Percentiles rank a stretch among this genome's conserved stretches.
Conservation (phyloP, 139 green algal genomes). For the Chlorella sp. region DNA sequence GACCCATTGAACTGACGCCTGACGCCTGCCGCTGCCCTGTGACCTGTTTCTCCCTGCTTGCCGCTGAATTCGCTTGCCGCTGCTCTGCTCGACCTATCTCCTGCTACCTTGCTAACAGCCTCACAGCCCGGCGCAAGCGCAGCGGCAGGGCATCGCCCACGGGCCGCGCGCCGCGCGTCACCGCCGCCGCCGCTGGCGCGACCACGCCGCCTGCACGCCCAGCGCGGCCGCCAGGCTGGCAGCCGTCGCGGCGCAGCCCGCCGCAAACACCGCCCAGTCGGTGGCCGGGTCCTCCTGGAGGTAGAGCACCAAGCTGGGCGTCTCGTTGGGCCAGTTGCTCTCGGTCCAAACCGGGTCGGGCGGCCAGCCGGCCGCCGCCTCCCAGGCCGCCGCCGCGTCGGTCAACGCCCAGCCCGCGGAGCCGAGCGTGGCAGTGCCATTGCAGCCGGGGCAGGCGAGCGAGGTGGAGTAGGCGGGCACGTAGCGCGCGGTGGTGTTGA, state of each 20-base stretch:
- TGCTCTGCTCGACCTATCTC: too few species aligned
- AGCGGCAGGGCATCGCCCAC: too few species aligned
- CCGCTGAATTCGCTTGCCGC: too few species aligned
- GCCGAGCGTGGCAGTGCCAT: background rate
- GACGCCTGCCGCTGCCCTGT: too few species aligned
- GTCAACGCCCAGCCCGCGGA: conserved; percentile 28
- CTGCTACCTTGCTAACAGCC: too few species aligned
- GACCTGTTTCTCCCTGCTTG: too few species aligned
- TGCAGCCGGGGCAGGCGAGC: conserved; percentile 37
- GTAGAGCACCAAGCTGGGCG: conserved; percentile 54
- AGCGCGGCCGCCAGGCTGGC: background rate
- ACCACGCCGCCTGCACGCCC: background rate
- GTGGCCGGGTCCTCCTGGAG: conserved; percentile 35
- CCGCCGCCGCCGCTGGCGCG: conserved; percentile 18
- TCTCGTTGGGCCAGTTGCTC: conserved; percentile 61
- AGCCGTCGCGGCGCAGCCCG: conserved; percentile 4
- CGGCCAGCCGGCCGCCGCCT: conserved; percentile 53
- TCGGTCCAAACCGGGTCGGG: conserved; percentile 69
- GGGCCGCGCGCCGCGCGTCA: too few species aligned
- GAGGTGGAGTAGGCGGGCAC: conserved; percentile 58
- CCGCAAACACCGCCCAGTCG: conserved; percentile 16
- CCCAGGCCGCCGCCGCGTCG: conserved; percentile 44
- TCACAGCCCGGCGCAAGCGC: too few species aligned
- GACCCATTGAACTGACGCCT: too few species aligned
- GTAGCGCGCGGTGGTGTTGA: conserved; percentile 52